Evolutionary conservation across 257 asterid species (phyloP).

Genomic region (Solanum stenotomum): DNA sequence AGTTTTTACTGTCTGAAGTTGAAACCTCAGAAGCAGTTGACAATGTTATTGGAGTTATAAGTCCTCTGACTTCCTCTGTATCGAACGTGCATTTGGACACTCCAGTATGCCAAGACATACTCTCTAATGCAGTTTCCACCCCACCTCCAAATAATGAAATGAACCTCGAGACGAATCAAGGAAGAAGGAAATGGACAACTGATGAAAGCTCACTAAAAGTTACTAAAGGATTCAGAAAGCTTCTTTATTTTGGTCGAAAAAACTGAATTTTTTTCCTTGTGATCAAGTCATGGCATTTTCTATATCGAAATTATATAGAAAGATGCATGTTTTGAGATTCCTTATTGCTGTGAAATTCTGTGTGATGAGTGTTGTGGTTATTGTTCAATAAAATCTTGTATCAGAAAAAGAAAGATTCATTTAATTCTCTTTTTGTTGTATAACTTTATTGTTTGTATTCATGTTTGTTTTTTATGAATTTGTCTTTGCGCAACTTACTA

Average conservation of each 20-base stretch:
- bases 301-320: not conserved
- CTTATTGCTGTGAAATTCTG: not conserved
- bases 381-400: not conserved
- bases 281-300: not conserved
- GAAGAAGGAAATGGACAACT: constrained; percentile 60
- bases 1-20: not conserved
- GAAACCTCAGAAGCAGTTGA: constrained; percentile 1
- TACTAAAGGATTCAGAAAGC: constrained; percentile 64
- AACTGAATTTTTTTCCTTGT: constrained; percentile 15
- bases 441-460: not conserved
- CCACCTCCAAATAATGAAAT: constrained; percentile 37
- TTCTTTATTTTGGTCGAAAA: constrained; percentile 59
- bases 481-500: not conserved
- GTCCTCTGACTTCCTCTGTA: constrained; percentile 6
- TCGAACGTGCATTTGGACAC: constrained; percentile 17
- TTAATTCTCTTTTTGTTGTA: not conserved
- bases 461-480: not conserved
- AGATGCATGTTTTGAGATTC: not conserved
- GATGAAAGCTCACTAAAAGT: constrained; percentile 50
- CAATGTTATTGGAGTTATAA: not conserved
- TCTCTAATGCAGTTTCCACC: constrained; percentile 28
- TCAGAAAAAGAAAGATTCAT: not conserved
- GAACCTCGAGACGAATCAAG: constrained; percentile 21
- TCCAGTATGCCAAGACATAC: constrained; percentile 22
- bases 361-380: not conserved